Evolutionary conservation across 1,139 yeast genomes (phyloP), one percentile per base, ranked within the genome.

Genomic region (Debaryomyces singareniensis): DNA sequence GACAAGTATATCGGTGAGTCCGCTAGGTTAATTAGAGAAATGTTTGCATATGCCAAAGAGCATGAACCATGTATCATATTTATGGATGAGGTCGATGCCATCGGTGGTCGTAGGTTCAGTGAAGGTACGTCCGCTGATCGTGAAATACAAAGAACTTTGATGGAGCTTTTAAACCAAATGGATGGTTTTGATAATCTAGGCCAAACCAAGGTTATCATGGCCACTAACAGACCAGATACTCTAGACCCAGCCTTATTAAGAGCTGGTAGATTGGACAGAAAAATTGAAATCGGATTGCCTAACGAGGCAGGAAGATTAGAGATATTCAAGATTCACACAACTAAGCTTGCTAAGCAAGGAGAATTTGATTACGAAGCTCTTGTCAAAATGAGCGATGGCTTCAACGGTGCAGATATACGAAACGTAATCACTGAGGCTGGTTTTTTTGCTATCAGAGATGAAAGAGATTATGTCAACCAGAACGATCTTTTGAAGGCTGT

Each of bases 81-180:
- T 55, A 89, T 93, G 96, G 99, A 93, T 66, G 99, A 93, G 68
- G 79, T 93, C 39, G 99, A 93, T 66, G 98, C 99, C 32, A 93
- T 93, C 58, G 99, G 99, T 53, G 98, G 98, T 32, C 77, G 99
- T 47, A 78, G 99, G 59, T 93, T 93, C 59, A 79, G 93, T 46
- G 99, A 93, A 58, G 99, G 99, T 60, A 91, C 98, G 2, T 84
- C 96, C 7, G 98, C 98, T 2, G 99, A 93, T 64, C 80, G 98
- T 58, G 99, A 93, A 60, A 91, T 93, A 52, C 99, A 93, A 64
- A 84, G 99, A 66, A 93, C 98, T 2, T 70, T 93, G 55, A 91
- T 93, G 98, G 99, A 93, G 62, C 70, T 93, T 52, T 73, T 93
- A 47, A 91, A 91, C 53, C 98, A 91, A 59, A 89, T 93, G 98